Conservation (phyloP, 257 asterid species). For the Solanum pinnatisectum region DNA sequence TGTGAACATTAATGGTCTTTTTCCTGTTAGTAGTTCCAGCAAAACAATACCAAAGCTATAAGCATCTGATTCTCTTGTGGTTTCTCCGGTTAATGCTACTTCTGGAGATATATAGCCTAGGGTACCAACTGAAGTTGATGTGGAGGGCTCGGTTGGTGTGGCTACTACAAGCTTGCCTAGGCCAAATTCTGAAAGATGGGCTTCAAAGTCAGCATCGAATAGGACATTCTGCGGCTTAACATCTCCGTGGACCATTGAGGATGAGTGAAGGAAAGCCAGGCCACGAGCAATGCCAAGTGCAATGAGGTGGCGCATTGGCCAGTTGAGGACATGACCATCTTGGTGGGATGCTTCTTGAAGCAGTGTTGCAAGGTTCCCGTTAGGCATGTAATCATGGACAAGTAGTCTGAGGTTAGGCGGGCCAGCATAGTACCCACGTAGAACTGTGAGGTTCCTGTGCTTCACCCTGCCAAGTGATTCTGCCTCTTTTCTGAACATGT, state of each 20-base stretch:
- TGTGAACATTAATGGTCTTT: slow-evolving; percentile 62
- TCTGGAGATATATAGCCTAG: slow-evolving; percentile 60
- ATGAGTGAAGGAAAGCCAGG: slow-evolving; percentile 46
- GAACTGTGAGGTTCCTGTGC: slow-evolving; percentile 66
- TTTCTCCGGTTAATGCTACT: slow-evolving; percentile 28
- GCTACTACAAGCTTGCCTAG: slow-evolving; percentile 38
- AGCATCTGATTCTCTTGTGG: slow-evolving; percentile 43
- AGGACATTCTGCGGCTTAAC: slow-evolving; percentile 60
- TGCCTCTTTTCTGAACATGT: slow-evolving; percentile 56
- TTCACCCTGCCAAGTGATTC: slow-evolving; percentile 54
- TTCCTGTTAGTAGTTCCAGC: slow-evolving; percentile 58
- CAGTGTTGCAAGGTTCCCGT: slow-evolving; percentile 55
- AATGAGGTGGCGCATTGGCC: slow-evolving; percentile 77
- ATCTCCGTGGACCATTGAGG: slow-evolving; percentile 54
- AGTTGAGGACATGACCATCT: slow-evolving; percentile 65
- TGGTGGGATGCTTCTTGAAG: slow-evolving; percentile 76
- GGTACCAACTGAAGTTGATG: slow-evolving; percentile 47
- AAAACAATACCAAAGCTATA: slow-evolving; percentile 68
- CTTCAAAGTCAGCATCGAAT: slow-evolving; percentile 72
- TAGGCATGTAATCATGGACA: slow-evolving; percentile 72
- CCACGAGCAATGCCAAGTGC: slow-evolving; percentile 70
- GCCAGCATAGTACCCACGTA: slow-evolving; percentile 63
- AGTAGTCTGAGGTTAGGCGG: slow-evolving; percentile 52
- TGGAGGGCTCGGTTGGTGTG: slow-evolving; percentile 31
- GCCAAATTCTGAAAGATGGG: slow-evolving; percentile 65